phyloP scores from a whole-genome alignment of 2,329 filamentous ascomycete genomes.

The Capronia americana region DNA sequence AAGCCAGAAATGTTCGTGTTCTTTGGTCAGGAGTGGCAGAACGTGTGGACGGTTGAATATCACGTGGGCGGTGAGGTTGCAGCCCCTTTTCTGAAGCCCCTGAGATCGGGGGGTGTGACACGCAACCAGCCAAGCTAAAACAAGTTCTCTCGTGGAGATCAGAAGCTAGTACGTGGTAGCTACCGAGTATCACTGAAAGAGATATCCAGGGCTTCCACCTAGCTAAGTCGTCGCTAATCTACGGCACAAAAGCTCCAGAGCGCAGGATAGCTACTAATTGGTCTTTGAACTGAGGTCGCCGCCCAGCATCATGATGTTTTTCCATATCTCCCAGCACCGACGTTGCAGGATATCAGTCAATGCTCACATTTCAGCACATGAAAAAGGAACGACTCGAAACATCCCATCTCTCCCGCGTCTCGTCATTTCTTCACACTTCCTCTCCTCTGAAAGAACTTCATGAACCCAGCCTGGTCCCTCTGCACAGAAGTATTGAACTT shows the following conservation, averaged over 20 bases:
- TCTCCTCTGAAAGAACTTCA: constrained; percentile 46
- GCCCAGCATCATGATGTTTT: neutral
- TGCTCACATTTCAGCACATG: constrained; percentile 14
- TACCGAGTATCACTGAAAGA: neutral
- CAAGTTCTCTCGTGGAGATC: neutral
- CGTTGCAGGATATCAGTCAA: constrained; percentile 3
- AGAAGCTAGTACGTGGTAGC: neutral
- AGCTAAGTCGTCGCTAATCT: neutral
- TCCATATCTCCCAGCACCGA: neutral
- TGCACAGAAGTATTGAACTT: constrained; percentile 29
- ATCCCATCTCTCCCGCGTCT: constrained; percentile 2
- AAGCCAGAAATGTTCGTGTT: constrained; percentile 13
- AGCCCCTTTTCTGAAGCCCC: constrained; percentile 20
- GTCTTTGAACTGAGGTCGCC: neutral
- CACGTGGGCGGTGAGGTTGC: constrained; percentile 33
- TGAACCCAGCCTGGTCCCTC: constrained; percentile 43
- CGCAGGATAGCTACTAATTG: neutral
- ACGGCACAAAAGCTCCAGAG: neutral
- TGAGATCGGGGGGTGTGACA: neutral
- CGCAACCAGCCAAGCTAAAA: neutral
- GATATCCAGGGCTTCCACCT: neutral
- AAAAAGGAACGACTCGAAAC: constrained; percentile 1
- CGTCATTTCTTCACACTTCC: constrained; percentile 31
- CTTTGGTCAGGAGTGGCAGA: constrained; percentile 31
- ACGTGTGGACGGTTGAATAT: constrained; percentile 22